Percentiles rank a stretch among this genome's conserved stretches.
Conservation (phyloP, 768 basidiomycete species). For the Rhodotorula diobovata region DNA sequence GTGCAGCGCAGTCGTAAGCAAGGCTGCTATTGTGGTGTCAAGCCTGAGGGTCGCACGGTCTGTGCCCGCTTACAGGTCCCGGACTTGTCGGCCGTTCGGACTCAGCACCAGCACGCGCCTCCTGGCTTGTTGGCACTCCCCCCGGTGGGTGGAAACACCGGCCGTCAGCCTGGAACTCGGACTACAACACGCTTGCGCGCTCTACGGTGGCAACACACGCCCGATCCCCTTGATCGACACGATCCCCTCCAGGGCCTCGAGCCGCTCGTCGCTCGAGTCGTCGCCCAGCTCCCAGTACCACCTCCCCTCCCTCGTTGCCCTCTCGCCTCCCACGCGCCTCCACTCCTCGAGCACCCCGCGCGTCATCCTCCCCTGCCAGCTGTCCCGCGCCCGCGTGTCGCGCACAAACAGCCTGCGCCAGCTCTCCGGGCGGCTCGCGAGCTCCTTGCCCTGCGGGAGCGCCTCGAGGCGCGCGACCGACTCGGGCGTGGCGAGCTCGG, state of each 20-base stretch:
- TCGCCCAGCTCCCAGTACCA: conserved; percentile 25
- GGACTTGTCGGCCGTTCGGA: too few relatives aligned
- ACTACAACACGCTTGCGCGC: neutral
- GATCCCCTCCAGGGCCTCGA: neutral
- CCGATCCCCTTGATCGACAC: conserved; percentile 1
- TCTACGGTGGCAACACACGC: neutral
- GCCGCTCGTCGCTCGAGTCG: conserved; percentile 1
- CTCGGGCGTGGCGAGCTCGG: neutral
- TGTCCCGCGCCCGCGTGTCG: conserved; percentile 20
- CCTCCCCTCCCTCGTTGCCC: neutral
- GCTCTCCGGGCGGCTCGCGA: conserved; percentile 13
- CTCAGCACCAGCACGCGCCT: too few relatives aligned
- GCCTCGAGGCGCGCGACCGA: neutral
- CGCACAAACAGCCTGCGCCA: conserved; percentile 17
- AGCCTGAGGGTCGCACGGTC: too few relatives aligned
- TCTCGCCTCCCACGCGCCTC: conserved; percentile 2
- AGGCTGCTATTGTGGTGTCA: too few relatives aligned
- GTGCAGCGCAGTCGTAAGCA: too few relatives aligned
- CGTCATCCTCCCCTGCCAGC: conserved; percentile 35
- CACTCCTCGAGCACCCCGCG: conserved; percentile 20
- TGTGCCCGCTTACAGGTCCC: too few relatives aligned
- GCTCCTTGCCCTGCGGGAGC: neutral
- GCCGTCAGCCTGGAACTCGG: too few relatives aligned
- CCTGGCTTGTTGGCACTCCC: too few relatives aligned
- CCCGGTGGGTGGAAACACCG: too few relatives aligned